These are phyloP conservation scores for Rhizophora mangle DNA, from an alignment of 345 rosid genomes.

Conservation along the genomic window DNA sequence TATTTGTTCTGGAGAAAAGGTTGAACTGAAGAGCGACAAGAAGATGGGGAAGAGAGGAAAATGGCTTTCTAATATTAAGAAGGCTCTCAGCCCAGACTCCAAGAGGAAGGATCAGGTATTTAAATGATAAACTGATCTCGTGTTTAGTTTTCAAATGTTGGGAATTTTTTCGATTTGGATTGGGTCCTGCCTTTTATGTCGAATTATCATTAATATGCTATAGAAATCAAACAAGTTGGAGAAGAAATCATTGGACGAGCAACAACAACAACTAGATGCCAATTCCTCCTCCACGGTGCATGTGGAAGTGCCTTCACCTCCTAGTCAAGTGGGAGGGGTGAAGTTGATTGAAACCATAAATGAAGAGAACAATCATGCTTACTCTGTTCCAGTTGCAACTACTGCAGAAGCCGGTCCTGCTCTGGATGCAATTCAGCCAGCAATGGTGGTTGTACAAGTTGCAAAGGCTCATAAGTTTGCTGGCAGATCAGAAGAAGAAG, in stretches of 20 bases:
- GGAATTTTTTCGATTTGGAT: not conserved
- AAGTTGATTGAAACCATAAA: conserved; percentile 40
- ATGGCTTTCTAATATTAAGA: conserved; percentile 88
- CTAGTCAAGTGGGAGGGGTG: conserved; percentile 38
- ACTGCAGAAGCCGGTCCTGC: conserved; percentile 52
- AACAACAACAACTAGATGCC: conserved; percentile 41
- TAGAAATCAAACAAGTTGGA: conserved; percentile 35
- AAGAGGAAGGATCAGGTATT: conserved; percentile 51
- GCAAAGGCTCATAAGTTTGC: conserved; percentile 34
- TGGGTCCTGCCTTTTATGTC: not conserved
- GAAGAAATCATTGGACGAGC: conserved; percentile 62
- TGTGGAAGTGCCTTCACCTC: conserved; percentile 31
- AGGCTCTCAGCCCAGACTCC: conserved; percentile 75
- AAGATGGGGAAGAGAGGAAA: conserved; percentile 90
- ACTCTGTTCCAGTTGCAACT: conserved; percentile 29
- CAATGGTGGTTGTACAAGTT: conserved; percentile 41
- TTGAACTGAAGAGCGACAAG: conserved; percentile 37
- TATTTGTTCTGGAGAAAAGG: conserved; percentile 9
- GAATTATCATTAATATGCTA: not conserved
- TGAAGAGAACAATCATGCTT: conserved; percentile 36
- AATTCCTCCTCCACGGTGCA: conserved; percentile 28
- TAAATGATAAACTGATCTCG: not conserved
- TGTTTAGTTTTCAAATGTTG: not conserved
- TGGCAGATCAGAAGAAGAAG: conserved; percentile 73
- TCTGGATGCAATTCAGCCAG: conserved; percentile 27